These are phyloP conservation scores for Leucaena leucocephala DNA, from an alignment of 306 rosid species.

Conservation along the genomic window DNA sequence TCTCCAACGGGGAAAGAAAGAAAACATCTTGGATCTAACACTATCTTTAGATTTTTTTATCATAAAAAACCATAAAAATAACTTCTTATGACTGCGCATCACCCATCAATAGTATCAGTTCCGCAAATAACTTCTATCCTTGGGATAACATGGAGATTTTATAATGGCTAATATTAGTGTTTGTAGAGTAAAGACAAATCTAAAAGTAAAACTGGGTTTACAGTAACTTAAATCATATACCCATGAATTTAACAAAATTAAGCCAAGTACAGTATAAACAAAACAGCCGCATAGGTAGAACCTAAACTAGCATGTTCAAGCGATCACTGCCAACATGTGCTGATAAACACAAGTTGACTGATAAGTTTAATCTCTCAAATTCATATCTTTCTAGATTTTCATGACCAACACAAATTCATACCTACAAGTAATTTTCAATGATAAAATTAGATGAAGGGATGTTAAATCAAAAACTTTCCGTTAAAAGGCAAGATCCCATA, in stretches of 20 bases:
- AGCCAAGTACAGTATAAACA: not conserved
- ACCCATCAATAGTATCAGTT: slow-evolving; percentile 12
- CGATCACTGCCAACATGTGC: not conserved
- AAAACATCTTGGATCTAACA: not conserved
- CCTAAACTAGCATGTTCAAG: not conserved
- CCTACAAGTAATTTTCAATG: not conserved
- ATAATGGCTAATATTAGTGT: not conserved
- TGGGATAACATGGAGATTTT: not conserved
- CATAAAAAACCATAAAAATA: not conserved
- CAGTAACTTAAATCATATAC: not conserved
- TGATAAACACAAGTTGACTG: not conserved
- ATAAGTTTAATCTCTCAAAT: not conserved
- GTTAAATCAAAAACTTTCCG: not conserved
- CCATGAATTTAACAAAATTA: slow-evolving; percentile 2
- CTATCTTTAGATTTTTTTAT: not conserved
- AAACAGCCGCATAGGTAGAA: not conserved
- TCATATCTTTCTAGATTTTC: not conserved
- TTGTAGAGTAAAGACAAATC: not conserved
- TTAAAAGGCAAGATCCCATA: not conserved
- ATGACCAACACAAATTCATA: not conserved
- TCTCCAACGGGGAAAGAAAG: not conserved
- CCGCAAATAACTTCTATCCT: not conserved
- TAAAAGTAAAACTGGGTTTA: not conserved
- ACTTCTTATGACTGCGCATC: not conserved
- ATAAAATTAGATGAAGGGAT: not conserved